Evolutionary conservation across 2,329 filamentous ascomycete genomes (phyloP), one percentile per base, ranked within the genome.

Genomic region (Aspergillus flavus): DNA sequence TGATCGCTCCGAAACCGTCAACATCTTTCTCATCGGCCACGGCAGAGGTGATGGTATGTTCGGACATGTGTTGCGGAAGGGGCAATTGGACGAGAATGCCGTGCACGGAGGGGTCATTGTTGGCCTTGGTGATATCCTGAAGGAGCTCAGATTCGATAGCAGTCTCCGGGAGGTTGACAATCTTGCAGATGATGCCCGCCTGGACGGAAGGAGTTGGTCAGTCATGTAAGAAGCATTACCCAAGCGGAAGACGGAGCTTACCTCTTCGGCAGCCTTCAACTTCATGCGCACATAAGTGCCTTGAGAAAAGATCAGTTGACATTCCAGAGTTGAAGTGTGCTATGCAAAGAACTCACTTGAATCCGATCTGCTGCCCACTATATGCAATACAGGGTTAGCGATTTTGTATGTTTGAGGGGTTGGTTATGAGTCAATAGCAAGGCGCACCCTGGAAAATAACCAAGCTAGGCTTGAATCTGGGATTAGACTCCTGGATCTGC

Each of bases 241-340:
- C 32, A 21, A 21, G 52, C 5, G 10, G n/a, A 36, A 21, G 56
- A 4, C 21, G 21, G 28, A 62, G 59, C 81, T 71, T 83, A 93
- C 91, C 86, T 98, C 95, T 78, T 92, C 85, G 63, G 95, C 95
- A 69, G 95, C 95, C 86, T 97, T 99, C 75, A 97, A 83, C 84
- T 99, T 99, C 95, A 99, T 99, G 82, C 94, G 94, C 81, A 99
- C 94, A 91, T 99, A 99, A 58, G 94, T 98, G 75, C 90, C 91
- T 94, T 73, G 62, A 67, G 62, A 63, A 53, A 54, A 32, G 67
- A 71, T 77, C 71, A 78, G 68, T 21, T 57, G 12, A 57, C 46
- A 41, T 48, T 19, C 54, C 46, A 32, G 21, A 59, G 52, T 52
- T 57, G 48, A 28, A 55, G 36, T 53, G 50, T 30, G 21, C 12